These are phyloP conservation scores for Claviceps africana DNA, from an alignment of 2,329 filamentous ascomycete genomes.

Conservation along the genomic window DNA sequence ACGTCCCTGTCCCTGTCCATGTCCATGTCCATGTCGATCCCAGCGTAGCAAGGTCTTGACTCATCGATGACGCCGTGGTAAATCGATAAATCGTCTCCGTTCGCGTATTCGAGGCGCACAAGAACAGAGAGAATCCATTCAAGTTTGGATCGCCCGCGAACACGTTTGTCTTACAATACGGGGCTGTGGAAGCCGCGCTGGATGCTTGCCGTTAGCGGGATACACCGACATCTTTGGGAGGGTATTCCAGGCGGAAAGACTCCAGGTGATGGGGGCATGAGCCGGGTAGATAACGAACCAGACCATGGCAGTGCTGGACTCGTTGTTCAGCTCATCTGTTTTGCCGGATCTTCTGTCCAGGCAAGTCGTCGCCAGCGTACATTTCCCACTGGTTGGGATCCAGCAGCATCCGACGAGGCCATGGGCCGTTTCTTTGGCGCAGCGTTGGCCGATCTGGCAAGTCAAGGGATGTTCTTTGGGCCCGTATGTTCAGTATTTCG, in stretches of 20 bases:
- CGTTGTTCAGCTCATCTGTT: neutral
- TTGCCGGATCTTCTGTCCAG: constrained; percentile 3
- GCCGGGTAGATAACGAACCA: neutral
- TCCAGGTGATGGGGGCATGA: neutral
- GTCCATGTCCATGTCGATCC: no score
- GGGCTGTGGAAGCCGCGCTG: constrained; percentile 6
- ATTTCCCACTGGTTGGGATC: constrained; percentile 4
- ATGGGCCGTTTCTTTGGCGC: constrained; percentile 8
- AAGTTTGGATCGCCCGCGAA: constrained; percentile 7
- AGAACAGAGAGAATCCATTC: constrained; percentile 10
- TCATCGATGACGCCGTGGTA: constrained; percentile 2
- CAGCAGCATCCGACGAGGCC: constrained; percentile 12
- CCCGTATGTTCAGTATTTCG: neutral
- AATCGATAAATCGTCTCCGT: constrained; percentile 10
- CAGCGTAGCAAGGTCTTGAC: neutral
- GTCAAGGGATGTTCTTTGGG: constrained; percentile 9
- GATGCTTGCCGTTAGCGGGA: neutral
- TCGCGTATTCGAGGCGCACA: constrained; percentile 10
- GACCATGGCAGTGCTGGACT: constrained; percentile 2
- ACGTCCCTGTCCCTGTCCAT: no score
- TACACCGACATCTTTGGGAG: neutral
- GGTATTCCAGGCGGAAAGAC: neutral
- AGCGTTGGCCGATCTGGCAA: constrained; percentile 10
- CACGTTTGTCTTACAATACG: constrained; percentile 13
- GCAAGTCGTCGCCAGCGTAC: constrained; percentile 9